Base-by-base conservation (phyloP, 2,329 filamentous ascomycete species). In the Emmonsiellopsis sp. region DNA sequence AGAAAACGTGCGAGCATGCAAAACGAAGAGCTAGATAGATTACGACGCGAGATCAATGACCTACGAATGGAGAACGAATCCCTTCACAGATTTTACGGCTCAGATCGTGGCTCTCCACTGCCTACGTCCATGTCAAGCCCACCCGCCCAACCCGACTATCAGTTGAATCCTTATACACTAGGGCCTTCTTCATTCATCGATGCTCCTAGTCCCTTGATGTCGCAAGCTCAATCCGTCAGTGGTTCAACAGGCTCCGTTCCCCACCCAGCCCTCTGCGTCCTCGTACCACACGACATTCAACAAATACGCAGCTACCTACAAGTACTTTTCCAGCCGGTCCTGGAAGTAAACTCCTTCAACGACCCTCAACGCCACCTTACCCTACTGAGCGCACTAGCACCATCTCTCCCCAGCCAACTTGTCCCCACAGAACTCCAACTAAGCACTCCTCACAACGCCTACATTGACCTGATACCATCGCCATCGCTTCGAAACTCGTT, bases 401-500 rank as follows among this genome's bases (percentile, higher is more conserved):
- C 65, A 7, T 61, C 60, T 5, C 60, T 74, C 14, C 70, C 71
- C 1, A 51, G 45, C 14, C 48, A 62, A 7, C 57, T 74, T 6
- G 69, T 68, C 56, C 71, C 71, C 4, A 71, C 63, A n/a, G 61
- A 65, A 54, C 57, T 65, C 31, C 71, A 74, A 53, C 64, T 74
- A 5, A 63, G 65, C 27, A 71, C 64, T 2, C 65, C 70, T 13
- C 71, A 74, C 53, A 70, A 70, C 56, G 69, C 66, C 49, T 71
- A 68, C 50, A 72, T 74, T 52, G 71, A 74, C 55, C 62, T 73
- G 62, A 63, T 74, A 14, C 69, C 71, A 9, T 73, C 71, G 6
- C 69, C 68, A 4, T 56, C 59, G 6, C 60, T 74, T n/a, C 64
- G 71, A 44, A 68, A 73, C 47, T 61, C 65, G 5, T 59, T 74